phyloP scores from a whole-genome alignment of 495 filamentous ascomycete species.

The Podospora fimiseda region DNA sequence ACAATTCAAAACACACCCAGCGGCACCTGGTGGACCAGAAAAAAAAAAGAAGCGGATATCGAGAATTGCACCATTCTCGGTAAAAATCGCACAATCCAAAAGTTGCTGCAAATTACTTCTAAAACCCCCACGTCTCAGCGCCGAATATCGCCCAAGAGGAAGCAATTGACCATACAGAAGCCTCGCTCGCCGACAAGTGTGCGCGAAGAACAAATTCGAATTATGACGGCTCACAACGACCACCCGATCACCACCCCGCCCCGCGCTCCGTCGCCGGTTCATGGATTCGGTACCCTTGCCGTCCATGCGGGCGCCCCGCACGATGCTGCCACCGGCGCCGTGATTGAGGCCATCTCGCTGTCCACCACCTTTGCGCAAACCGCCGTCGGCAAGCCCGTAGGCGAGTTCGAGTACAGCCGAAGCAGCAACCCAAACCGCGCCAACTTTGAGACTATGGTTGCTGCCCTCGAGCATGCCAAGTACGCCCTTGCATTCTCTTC shows the following conservation, averaged over 20 bases:
- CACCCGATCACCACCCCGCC: constrained; percentile 39
- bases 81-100: not conserved
- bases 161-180: constrained; percentile 17
- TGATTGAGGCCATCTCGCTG: constrained; percentile 92
- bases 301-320: constrained; percentile 89
- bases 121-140: not conserved
- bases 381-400: constrained; percentile 76
- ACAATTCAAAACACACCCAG: constrained; percentile 4
- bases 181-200: not conserved
- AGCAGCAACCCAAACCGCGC: constrained; percentile 89
- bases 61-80: constrained; percentile 1
- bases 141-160: not conserved
- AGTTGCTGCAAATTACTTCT: not conserved
- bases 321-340: constrained; percentile 86
- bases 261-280: constrained; percentile 33
- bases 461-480: constrained; percentile 84
- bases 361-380: constrained; percentile 91
- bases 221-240: constrained; percentile 37
- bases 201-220: not conserved
- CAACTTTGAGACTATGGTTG: constrained; percentile 88
- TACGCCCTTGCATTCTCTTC: constrained; percentile 93
- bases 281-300: constrained; percentile 83
- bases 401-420: constrained; percentile 82
- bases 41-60: constrained; percentile 3
- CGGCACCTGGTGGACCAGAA: constrained; percentile 1